Conservation (phyloP, 257 asterid species). For the Buddleja alternifolia region DNA sequence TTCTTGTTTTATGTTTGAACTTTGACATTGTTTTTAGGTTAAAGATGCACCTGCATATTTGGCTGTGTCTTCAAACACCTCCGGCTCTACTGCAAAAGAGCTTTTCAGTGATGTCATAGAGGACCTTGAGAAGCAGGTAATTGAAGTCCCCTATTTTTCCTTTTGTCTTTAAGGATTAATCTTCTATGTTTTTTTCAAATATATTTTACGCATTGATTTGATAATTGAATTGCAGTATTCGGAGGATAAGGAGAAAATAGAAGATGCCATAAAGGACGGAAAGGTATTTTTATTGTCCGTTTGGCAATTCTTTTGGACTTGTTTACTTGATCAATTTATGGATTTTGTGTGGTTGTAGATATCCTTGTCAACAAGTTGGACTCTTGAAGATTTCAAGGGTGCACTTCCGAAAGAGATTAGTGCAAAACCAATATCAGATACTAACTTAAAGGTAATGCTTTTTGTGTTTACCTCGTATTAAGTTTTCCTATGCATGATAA, state of each 20-base stretch:
- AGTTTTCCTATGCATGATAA: constrained; percentile 17
- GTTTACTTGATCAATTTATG: constrained; percentile 11
- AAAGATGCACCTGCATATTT: constrained; percentile 81
- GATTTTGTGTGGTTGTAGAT: constrained; percentile 43
- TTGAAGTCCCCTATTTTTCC: neutral
- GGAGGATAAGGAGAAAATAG: constrained; percentile 82
- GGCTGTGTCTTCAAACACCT: constrained; percentile 78
- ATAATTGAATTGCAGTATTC: constrained; percentile 62
- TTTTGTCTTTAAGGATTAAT: neutral
- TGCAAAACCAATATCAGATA: constrained; percentile 54
- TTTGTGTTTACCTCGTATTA: constrained; percentile 5
- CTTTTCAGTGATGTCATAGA: constrained; percentile 85
- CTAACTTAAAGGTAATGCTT: constrained; percentile 67
- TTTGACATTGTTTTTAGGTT: constrained; percentile 54
- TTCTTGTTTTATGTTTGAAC: constrained; percentile 22
- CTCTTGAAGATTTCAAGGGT: constrained; percentile 69
- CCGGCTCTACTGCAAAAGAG: constrained; percentile 86
- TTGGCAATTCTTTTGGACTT: constrained; percentile 24
- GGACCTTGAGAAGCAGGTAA: constrained; percentile 87
- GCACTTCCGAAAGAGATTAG: constrained; percentile 50
- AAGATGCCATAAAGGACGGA: constrained; percentile 61
- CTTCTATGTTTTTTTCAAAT: neutral
- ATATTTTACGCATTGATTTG: constrained; percentile 15
- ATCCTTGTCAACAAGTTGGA: constrained; percentile 65
- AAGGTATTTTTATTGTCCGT: constrained; percentile 53